phyloP scores from a whole-genome alignment of 2,329 filamentous ascomycete species.

The Diaporthe ilicicola region DNA sequence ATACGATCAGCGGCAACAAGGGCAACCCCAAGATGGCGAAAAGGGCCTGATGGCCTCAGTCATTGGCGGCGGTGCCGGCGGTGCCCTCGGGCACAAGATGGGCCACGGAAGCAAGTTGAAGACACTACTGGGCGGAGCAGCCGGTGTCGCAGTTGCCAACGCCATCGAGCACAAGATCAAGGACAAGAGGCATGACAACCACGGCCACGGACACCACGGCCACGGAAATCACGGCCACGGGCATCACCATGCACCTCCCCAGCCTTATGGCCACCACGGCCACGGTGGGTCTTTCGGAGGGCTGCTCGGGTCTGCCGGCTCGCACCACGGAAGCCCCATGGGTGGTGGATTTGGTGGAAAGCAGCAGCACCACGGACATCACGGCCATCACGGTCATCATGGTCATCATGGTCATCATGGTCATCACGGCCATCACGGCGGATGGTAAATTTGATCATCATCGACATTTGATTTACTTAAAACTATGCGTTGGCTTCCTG shows the following conservation, averaged over 20 bases:
- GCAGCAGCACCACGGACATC: neutral
- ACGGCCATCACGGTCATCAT: neutral
- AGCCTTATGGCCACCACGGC: conserved; percentile 25
- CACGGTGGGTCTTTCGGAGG: conserved; percentile 2
- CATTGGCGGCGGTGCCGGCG: conserved; percentile 61
- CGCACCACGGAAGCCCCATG: neutral
- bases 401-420: neutral
- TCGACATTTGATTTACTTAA: neutral
- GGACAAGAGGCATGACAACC: conserved; percentile 36
- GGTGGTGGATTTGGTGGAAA: neutral
- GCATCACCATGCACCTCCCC: conserved; percentile 13
- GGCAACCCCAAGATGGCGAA: conserved; percentile 52
- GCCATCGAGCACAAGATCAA: conserved; percentile 55
- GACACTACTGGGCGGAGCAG: conserved; percentile 60
- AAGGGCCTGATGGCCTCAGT: conserved; percentile 63
- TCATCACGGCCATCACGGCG: neutral
- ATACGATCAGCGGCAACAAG: conserved; percentile 19
- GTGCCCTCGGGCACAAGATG: conserved; percentile 61
- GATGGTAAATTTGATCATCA: neutral
- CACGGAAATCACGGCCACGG: conserved; percentile 24
- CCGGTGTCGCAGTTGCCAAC: conserved; percentile 65
- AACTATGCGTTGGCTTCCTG: neutral
- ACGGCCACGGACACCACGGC: conserved; percentile 28
- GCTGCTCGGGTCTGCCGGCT: neutral
- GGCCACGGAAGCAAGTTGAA: conserved; percentile 60